Evolutionary conservation across 352 stramenopile genomes (phyloP), one percentile per base, ranked within the genome.

Genomic region (Thalassiosira exigua): DNA sequence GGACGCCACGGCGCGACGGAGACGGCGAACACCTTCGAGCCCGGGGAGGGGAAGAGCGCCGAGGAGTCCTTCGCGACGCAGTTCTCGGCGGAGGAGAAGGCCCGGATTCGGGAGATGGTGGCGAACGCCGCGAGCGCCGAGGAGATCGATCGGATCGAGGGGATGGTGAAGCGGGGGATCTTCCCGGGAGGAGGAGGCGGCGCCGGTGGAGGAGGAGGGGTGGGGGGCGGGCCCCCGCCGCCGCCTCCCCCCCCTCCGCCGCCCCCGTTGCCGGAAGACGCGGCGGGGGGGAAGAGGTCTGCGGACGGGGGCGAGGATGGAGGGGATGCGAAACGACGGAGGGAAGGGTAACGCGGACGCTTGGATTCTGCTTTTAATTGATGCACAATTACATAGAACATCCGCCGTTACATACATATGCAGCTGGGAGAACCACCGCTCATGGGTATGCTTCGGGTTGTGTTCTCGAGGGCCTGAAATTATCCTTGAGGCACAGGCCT

Each of bases 101-200:
- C 81, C 46, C 64, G 81, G 44, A 90, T 93, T 82, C 74, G 85
- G 48, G 50, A 88, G 29, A 82, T 93, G 78, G 76, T 93, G 21
- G 85, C 78, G 24, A 89, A 91, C 82, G 87, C 87, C 24, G 51
- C 51, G 3, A 88, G 75, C 30, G 75, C 85, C 12, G 67, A 79
- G 17, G 85, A 91, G 61, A 90, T 93, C 73, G 87, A 93, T 82
- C 77, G 86, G 41, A 93, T 93, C 75, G 87, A 93, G 67, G 70
- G 42, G 14, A 79, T 81, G 46, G 87, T 93, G 1, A 82, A 91
- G 66, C 75, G 76, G 53, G 87, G 87, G 4, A 75, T 91, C 46
- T 84, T 93, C 32, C 87, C 87, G n/a, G 62, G 73, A 21, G 41
- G 60, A 41, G 29, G 1, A 32, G 36, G 36, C 14, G 36, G 36